These are phyloP conservation scores for Clarireedia homoeocarpa DNA, from an alignment of 2,329 filamentous ascomycete genomes.

Conservation along the genomic window DNA sequence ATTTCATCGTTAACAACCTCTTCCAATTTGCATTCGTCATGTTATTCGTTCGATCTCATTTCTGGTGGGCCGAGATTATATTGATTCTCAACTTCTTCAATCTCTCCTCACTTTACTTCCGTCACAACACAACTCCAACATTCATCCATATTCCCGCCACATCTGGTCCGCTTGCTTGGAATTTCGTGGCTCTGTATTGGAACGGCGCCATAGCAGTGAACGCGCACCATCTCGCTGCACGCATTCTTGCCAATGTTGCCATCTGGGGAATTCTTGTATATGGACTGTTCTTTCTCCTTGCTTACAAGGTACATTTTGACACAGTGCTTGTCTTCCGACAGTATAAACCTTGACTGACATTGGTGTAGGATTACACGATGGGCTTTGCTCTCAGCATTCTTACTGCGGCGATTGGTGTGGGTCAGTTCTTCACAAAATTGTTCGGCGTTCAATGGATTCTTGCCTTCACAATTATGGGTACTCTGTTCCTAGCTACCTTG, in stretches of 20 bases:
- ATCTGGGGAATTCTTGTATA: constrained; percentile 78
- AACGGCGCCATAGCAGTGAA: constrained; percentile 79
- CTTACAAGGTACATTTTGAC: constrained; percentile 52
- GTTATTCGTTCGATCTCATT: constrained; percentile 71
- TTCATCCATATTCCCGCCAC: constrained; percentile 72
- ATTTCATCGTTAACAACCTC: constrained; percentile 83
- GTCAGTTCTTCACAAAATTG: constrained; percentile 65
- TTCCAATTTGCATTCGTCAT: constrained; percentile 75
- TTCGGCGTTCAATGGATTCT: constrained; percentile 90
- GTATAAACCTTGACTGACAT: constrained; percentile 15
- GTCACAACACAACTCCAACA: constrained; percentile 61
- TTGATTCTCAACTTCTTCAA: constrained; percentile 78
- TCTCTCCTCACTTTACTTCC: constrained; percentile 71
- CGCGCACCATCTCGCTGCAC: constrained; percentile 56
- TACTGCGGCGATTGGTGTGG: constrained; percentile 65
- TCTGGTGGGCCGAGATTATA: constrained; percentile 68
- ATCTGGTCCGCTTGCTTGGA: constrained; percentile 76
- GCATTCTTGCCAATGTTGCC: constrained; percentile 78
- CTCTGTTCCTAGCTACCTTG: constrained; percentile 63
- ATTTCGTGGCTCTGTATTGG: constrained; percentile 81
- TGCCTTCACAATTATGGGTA: constrained; percentile 71
- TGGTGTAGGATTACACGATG: constrained; percentile 57
- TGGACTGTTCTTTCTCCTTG: constrained; percentile 66
- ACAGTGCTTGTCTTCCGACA: no score
- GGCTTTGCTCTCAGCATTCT: constrained; percentile 72